A percentile compares a stretch with the other conserved stretches of the same genome.
phyloP scores from a whole-genome alignment of 495 filamentous ascomycete genomes.

The Achaetomiella virescens region DNA sequence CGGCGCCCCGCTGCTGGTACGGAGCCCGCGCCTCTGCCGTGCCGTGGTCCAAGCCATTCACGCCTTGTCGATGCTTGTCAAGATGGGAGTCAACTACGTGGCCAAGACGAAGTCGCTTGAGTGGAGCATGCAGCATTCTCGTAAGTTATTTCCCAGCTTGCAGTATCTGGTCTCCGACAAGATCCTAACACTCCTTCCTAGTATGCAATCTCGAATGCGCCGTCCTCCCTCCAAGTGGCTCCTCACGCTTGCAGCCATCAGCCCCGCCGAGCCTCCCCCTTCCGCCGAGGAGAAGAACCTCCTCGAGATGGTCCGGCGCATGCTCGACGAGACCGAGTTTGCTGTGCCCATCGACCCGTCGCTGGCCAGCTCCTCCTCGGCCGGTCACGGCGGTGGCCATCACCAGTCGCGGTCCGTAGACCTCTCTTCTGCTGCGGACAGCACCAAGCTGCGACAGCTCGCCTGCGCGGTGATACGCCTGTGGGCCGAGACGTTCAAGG shows the following conservation, averaged over 20 bases:
- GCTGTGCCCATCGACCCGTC: slow-evolving; percentile 52
- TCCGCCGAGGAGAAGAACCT: slow-evolving; percentile 58
- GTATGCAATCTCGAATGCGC: slow-evolving; percentile 67
- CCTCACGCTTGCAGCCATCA: slow-evolving; percentile 38
- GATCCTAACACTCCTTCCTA: slow-evolving; percentile 10
- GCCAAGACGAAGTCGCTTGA: slow-evolving; percentile 61
- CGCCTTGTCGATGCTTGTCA: slow-evolving; percentile 60
- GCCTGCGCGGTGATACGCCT: slow-evolving; percentile 57
- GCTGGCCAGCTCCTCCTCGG: slow-evolving; percentile 28
- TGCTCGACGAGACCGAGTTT: slow-evolving; percentile 73
- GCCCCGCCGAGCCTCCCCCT: slow-evolving; percentile 37
- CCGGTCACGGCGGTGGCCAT: slow-evolving; percentile 23
- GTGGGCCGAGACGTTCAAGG: slow-evolving; percentile 65
- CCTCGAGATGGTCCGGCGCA: slow-evolving; percentile 60
- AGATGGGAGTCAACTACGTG: slow-evolving; percentile 61
- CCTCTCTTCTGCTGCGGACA: slow-evolving; percentile 35
- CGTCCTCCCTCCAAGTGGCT: slow-evolving; percentile 52
- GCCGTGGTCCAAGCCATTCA: slow-evolving; percentile 65
- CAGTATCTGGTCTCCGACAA: background rate
- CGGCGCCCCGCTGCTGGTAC: slow-evolving; percentile 51
- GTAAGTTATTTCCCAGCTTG: slow-evolving; percentile 21
- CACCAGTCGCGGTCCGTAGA: slow-evolving; percentile 33
- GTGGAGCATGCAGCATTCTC: slow-evolving; percentile 67
- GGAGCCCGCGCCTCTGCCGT: slow-evolving; percentile 51
- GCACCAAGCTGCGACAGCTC: slow-evolving; percentile 52